Conservation (phyloP, 176 grass and related monocot species). For the Typha latifolia region DNA sequence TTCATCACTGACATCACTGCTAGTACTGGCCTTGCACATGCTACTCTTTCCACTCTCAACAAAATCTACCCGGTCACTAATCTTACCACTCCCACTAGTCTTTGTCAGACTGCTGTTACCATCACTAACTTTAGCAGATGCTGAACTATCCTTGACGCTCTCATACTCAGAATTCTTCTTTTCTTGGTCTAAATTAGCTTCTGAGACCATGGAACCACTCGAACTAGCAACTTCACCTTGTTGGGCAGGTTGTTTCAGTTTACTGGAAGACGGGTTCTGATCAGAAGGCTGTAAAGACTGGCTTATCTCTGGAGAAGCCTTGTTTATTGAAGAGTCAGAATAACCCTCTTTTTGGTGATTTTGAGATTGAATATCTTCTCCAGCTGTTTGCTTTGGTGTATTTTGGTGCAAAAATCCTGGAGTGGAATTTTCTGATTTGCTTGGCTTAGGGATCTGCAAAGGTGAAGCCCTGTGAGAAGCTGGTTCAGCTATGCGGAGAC, state of each 20-base stretch:
- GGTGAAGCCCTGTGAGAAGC: not conserved
- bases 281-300: no score
- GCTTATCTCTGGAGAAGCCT: no score
- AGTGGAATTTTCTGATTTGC: not conserved
- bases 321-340: no score
- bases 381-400: not conserved
- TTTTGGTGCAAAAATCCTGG: not conserved
- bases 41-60: conserved; percentile 3
- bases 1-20: conserved; percentile 3
- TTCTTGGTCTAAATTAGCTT: not conserved
- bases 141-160: not conserved
- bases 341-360: not conserved
- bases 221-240: not conserved
- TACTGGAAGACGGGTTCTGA: not conserved
- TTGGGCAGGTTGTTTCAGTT: not conserved
- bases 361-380: not conserved
- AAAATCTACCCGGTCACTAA: not conserved
- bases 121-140: conserved; percentile 3
- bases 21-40: not conserved
- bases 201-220: not conserved
- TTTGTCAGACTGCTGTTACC: not conserved
- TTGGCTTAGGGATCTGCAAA: not conserved
- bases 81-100: conserved; percentile 2
- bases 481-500: not conserved
- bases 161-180: conserved; percentile 3